Conservation (phyloP, 305 asterid species). For the Fraxinus floribunda region DNA sequence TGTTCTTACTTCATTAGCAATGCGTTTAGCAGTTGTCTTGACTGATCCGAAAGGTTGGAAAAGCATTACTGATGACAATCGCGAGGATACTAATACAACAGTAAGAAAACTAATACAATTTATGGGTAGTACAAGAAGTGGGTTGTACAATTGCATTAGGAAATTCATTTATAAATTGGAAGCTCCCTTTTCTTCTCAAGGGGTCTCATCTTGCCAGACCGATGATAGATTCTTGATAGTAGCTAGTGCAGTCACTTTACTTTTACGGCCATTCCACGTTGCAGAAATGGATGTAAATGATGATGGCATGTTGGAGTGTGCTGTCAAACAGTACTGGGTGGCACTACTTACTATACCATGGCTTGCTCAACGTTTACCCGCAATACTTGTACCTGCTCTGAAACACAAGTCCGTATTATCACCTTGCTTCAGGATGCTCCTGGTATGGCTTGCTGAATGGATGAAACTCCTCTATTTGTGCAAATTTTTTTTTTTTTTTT, state of each 20-base stretch:
- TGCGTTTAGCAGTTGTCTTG: conserved; percentile 81
- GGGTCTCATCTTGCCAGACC: conserved; percentile 38
- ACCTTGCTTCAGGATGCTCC: conserved; percentile 69
- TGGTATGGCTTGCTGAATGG: conserved; percentile 60
- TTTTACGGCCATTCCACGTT: conserved; percentile 76
- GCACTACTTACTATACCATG: conserved; percentile 79
- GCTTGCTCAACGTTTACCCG: conserved; percentile 82
- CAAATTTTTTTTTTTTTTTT: neutral
- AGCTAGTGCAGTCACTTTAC: conserved; percentile 84
- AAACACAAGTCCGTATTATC: conserved; percentile 78
- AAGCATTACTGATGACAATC: conserved; percentile 39
- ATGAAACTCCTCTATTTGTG: conserved; percentile 12
- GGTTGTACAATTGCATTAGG: conserved; percentile 60
- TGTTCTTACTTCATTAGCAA: conserved; percentile 62
- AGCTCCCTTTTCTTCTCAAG: conserved; percentile 47
- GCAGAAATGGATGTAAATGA: conserved; percentile 39
- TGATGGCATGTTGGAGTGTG: conserved; percentile 44
- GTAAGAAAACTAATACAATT: conserved; percentile 58
- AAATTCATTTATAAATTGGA: conserved; percentile 65
- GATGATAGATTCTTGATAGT: conserved; percentile 75
- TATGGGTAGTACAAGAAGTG: conserved; percentile 62
- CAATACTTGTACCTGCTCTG: conserved; percentile 80
- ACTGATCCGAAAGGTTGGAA: conserved; percentile 91
- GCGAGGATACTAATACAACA: conserved; percentile 49
- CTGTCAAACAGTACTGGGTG: conserved; percentile 67